phyloP scores from a whole-genome alignment of 129 eudicot genomes.

The Solidago caesia region DNA sequence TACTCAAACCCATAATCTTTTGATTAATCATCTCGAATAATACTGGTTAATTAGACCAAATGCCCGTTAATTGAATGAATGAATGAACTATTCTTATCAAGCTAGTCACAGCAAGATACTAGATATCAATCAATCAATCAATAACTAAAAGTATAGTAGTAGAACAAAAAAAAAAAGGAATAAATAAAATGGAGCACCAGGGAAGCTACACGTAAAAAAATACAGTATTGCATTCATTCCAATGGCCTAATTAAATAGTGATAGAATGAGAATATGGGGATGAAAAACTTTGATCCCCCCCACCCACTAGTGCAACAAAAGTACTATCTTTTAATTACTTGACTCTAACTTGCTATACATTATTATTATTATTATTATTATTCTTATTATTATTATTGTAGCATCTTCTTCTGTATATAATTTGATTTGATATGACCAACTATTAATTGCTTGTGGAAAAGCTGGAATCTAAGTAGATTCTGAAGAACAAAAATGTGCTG shows the following conservation, averaged over 20 bases:
- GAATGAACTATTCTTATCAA: too few relatives aligned
- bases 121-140: too few relatives aligned
- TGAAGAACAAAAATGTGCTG: conserved; percentile 12
- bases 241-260: not conserved
- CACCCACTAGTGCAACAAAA: not conserved
- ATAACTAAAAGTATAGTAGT: too few relatives aligned
- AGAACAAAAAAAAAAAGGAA: too few relatives aligned
- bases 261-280: conserved; percentile 10
- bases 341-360: not conserved
- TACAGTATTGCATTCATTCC: not conserved
- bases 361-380: not conserved
- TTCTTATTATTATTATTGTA: not conserved
- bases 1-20: too few relatives aligned
- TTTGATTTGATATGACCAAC: conserved; percentile 13
- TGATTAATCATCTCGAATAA: too few relatives aligned
- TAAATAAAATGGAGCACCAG: conserved; percentile 6
- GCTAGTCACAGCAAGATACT: too few relatives aligned
- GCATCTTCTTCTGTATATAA: conserved; percentile 12
- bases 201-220: conserved; percentile 21
- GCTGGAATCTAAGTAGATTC: conserved; percentile 16
- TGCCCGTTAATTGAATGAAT: too few relatives aligned
- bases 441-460: conserved; percentile 10
- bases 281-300: not conserved
- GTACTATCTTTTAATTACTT: not conserved
- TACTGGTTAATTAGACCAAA: too few relatives aligned